phyloP scores from a whole-genome alignment of 169 alveolate species.

The Plasmodium reichenowi region DNA sequence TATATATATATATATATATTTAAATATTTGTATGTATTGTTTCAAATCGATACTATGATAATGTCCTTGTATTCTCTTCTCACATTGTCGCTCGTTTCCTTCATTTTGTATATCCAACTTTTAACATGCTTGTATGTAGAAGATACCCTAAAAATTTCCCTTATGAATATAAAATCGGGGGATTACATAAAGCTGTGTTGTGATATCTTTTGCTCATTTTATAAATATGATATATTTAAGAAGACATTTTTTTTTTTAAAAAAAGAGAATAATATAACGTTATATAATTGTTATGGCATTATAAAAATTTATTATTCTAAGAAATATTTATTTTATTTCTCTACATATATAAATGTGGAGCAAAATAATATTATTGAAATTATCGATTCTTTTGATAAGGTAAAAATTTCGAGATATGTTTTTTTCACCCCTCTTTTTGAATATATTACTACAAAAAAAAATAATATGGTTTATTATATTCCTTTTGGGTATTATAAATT shows the following conservation, averaged over 20 bases:
- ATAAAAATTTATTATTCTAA: slow-evolving; percentile 28
- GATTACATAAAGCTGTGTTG: slow-evolving; percentile 42
- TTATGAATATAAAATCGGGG: slow-evolving; percentile 16
- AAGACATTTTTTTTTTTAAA: slow-evolving; percentile 36
- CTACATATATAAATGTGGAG: neutral
- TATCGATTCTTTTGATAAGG: slow-evolving; percentile 45
- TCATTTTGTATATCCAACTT: neutral
- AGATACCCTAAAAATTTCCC: slow-evolving; percentile 43
- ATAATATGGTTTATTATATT: slow-evolving; percentile 13
- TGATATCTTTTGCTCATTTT: slow-evolving; percentile 37
- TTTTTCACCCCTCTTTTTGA: slow-evolving; percentile 59
- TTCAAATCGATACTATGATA: too few relatives aligned
- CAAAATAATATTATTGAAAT: slow-evolving; percentile 21
- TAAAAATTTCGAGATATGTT: slow-evolving; percentile 8
- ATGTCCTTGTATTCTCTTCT: neutral
- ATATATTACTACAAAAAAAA: neutral
- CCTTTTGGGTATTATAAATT: slow-evolving; percentile 41
- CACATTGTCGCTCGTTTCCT: neutral
- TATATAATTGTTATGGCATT: slow-evolving; percentile 12
- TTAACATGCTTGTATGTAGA: slow-evolving; percentile 30
- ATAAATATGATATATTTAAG: slow-evolving; percentile 13
- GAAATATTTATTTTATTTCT: slow-evolving; percentile 16
- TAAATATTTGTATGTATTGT: neutral
- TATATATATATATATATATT: neutral
- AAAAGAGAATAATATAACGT: slow-evolving; percentile 4